These are phyloP conservation scores for Talaromyces funiculosus DNA, from an alignment of 2,329 filamentous ascomycete genomes.

Conservation along the genomic window DNA sequence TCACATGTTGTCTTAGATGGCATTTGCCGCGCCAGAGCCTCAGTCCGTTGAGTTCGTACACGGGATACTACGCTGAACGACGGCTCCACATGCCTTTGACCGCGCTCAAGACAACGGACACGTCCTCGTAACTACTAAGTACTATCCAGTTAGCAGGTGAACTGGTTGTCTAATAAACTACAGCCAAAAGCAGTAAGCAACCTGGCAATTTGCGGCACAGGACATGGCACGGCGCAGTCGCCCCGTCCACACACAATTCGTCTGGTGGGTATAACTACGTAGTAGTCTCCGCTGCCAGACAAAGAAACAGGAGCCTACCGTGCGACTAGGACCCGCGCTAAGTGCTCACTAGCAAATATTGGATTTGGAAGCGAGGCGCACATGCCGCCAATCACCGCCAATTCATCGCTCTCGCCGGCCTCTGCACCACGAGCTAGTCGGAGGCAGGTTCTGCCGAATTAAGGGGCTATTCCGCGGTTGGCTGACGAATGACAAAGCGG, in stretches of 20 bases:
- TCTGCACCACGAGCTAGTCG: not conserved
- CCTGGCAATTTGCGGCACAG: not conserved
- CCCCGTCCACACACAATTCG: conserved; percentile 1
- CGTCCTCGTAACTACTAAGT: not conserved
- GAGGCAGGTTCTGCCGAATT: not conserved
- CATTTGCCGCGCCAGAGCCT: conserved; percentile 10
- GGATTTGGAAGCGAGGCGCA: conserved; percentile 9
- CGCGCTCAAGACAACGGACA: no score
- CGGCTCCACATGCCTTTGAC: not conserved
- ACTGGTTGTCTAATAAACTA: not conserved
- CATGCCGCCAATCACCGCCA: conserved; percentile 3
- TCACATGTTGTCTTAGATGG: conserved; percentile 2
- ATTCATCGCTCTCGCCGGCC: conserved; percentile 3
- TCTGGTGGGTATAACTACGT: conserved; percentile 7
- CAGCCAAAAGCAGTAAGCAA: no score
- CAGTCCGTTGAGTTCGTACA: not conserved
- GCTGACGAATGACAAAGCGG: conserved; percentile 4
- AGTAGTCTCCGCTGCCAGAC: conserved; percentile 15
- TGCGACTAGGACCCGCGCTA: conserved; percentile 11
- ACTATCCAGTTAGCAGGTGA: no score
- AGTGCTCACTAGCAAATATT: conserved; percentile 8
- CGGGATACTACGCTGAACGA: not conserved
- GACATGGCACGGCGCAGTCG: not conserved
- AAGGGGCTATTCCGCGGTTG: conserved; percentile 9
- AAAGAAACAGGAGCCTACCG: conserved; percentile 9